Evolutionary conservation across 75 land plant genomes (phyloP).

Genomic region (Adiantum capillusveneris): DNA sequence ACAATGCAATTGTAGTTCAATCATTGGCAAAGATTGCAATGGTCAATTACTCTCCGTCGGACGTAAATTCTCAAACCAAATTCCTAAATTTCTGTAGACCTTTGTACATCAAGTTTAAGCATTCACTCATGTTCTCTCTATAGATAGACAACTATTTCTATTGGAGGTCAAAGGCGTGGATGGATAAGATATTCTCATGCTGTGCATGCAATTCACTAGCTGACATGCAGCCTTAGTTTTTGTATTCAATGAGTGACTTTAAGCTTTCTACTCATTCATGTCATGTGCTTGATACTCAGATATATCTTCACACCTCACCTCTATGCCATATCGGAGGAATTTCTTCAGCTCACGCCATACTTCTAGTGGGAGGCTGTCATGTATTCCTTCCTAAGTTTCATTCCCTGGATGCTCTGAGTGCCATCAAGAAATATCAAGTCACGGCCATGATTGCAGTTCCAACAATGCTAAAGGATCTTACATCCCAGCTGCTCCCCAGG

Average conservation of each 20-base stretch:
- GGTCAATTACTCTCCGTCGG: constrained; percentile 68
- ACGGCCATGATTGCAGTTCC: constrained; percentile 90
- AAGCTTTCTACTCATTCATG: too few relatives aligned
- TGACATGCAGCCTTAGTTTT: too few relatives aligned
- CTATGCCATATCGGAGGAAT: constrained; percentile 96
- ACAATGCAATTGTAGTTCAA: constrained; percentile 69
- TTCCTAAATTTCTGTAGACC: too few relatives aligned
- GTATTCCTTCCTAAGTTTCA: constrained; percentile 78
- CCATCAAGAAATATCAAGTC: constrained; percentile 49
- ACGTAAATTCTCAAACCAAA: constrained; percentile 75
- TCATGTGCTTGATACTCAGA: too few relatives aligned
- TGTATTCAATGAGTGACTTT: too few relatives aligned
- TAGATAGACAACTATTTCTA: too few relatives aligned
- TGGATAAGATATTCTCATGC: too few relatives aligned
- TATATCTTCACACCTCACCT: constrained; percentile 90
- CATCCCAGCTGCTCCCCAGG: constrained; percentile 11
- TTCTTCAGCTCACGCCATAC: constrained; percentile 75
- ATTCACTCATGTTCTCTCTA: too few relatives aligned
- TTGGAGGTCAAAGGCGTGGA: too few relatives aligned
- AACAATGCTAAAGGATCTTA: constrained; percentile 77
- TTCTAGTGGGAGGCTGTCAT: constrained; percentile 80
- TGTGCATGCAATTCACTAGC: too few relatives aligned
- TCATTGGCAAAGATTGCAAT: constrained; percentile 77
- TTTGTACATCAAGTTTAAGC: too few relatives aligned
- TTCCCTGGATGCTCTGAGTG: constrained; percentile 31